Percentiles rank a stretch among this genome's conserved stretches.
Evolutionary conservation across 257 asterid genomes (phyloP).

Genomic region (Solanum tarapatanum): DNA sequence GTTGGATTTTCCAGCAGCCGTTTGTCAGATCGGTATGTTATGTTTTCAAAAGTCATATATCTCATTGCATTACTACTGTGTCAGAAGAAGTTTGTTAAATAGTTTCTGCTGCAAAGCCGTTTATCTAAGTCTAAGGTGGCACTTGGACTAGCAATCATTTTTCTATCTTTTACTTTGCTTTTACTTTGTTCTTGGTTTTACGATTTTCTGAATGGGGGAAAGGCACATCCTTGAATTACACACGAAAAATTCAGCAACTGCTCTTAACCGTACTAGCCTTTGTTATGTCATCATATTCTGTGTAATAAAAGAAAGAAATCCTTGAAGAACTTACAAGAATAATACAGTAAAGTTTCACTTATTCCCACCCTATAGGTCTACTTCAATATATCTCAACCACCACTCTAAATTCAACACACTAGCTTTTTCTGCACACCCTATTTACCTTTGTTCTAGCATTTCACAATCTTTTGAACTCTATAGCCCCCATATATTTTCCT

Average conservation of each 20-base stretch:
- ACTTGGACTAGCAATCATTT: not conserved
- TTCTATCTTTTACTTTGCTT: not conserved
- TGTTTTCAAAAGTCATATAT: not conserved
- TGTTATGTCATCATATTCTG: not conserved
- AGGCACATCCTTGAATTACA: not conserved
- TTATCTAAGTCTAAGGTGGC: not conserved
- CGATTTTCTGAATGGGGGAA: not conserved
- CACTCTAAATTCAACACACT: not conserved
- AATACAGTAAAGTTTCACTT: not conserved
- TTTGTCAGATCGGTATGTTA: constrained; percentile 76
- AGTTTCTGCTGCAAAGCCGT: not conserved
- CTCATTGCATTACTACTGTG: not conserved
- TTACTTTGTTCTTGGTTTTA: not conserved
- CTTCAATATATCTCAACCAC: not conserved
- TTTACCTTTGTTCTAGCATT: not conserved
- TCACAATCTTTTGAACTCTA: not conserved
- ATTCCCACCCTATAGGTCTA: not conserved
- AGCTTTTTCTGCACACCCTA: not conserved
- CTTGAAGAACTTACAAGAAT: not conserved
- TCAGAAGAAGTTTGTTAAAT: not conserved
- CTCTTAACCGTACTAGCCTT: not conserved
- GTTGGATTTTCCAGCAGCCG: constrained; percentile 94
- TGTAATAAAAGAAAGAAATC: not conserved
- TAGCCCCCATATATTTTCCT: not conserved
- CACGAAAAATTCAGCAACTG: not conserved